Percentiles rank a stretch among this genome's conserved stretches.
Conservation (phyloP, 306 rosid genomes). For the Trichosanthes cucumerina region DNA sequence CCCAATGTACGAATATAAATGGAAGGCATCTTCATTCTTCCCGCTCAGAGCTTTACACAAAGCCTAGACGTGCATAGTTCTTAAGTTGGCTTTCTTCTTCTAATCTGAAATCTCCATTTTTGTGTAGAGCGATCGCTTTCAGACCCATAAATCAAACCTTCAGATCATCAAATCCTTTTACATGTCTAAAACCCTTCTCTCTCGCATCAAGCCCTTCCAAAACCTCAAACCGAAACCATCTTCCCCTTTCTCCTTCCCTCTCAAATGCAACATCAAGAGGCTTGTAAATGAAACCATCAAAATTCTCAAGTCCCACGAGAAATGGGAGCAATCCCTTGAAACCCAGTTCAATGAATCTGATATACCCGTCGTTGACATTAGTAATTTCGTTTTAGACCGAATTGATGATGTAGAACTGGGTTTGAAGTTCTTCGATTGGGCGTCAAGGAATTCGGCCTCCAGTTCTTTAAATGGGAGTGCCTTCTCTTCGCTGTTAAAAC, state of each 20-base stretch:
- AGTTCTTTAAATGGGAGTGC: slow-evolving; percentile 35
- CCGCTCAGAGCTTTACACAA: not conserved
- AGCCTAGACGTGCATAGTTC: not conserved
- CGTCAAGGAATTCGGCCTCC: slow-evolving; percentile 33
- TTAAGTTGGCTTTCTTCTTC: not conserved
- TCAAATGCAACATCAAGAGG: slow-evolving; percentile 20
- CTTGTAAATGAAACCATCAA: slow-evolving; percentile 35
- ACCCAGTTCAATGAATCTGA: slow-evolving; percentile 40
- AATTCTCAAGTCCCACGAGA: slow-evolving; percentile 41
- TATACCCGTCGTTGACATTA: slow-evolving; percentile 42
- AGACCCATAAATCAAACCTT: not conserved
- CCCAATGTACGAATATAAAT: not conserved
- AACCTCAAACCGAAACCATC: slow-evolving; percentile 13
- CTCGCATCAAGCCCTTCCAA: slow-evolving; percentile 52
- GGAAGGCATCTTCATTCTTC: not conserved
- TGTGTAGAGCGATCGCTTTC: not conserved
- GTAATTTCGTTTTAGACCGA: slow-evolving; percentile 69
- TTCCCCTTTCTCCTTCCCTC: slow-evolving; percentile 10
- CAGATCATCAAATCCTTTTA: not conserved
- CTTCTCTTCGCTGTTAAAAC: slow-evolving; percentile 53
- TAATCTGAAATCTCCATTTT: not conserved
- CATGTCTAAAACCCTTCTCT: slow-evolving; percentile 65
- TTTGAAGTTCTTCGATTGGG: slow-evolving; percentile 68
- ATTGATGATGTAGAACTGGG: slow-evolving; percentile 40
- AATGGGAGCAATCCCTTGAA: slow-evolving; percentile 46